A percentile compares a stretch with the other conserved stretches of the same genome.
phyloP scores from a whole-genome alignment of 2,329 filamentous ascomycete genomes.

The Neopestalotiopsis clavispora region DNA sequence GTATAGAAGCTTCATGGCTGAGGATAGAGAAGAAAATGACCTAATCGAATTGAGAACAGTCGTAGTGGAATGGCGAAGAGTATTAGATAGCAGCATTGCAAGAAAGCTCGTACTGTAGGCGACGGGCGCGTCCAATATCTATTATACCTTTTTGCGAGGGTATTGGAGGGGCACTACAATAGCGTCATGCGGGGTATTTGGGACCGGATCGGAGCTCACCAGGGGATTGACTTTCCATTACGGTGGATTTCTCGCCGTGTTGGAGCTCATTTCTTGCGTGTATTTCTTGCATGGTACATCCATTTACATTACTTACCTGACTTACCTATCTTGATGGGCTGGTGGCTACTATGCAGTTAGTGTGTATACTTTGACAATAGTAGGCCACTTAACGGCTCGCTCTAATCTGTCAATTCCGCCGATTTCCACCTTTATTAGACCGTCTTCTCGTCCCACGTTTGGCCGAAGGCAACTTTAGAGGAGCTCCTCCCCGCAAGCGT shows the following conservation, averaged over 20 bases:
- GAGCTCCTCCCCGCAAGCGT: constrained; percentile 9
- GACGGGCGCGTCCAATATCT: neutral
- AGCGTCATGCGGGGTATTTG: constrained; percentile 12
- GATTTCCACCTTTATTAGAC: neutral
- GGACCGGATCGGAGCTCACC: neutral
- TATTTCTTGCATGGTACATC: neutral
- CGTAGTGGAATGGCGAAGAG: neutral
- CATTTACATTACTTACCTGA: neutral
- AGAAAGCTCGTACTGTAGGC: neutral
- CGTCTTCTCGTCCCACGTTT: neutral
- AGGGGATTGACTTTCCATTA: neutral
- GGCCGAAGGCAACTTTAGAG: neutral
- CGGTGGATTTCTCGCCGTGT: neutral
- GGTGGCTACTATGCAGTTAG: neutral
- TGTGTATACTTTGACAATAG: too few relatives aligned
- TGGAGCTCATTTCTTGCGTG: neutral
- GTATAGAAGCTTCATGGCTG: constrained; percentile 68
- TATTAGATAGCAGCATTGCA: neutral
- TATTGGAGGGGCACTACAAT: neutral
- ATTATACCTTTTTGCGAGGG: neutral
- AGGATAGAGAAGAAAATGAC: neutral
- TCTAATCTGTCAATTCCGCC: constrained; percentile 5
- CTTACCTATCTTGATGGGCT: neutral
- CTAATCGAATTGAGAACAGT: neutral
- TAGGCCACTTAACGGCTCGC: neutral